phyloP scores from a whole-genome alignment of 768 basidiomycete species.

The Phaeotremella skinneri region DNA sequence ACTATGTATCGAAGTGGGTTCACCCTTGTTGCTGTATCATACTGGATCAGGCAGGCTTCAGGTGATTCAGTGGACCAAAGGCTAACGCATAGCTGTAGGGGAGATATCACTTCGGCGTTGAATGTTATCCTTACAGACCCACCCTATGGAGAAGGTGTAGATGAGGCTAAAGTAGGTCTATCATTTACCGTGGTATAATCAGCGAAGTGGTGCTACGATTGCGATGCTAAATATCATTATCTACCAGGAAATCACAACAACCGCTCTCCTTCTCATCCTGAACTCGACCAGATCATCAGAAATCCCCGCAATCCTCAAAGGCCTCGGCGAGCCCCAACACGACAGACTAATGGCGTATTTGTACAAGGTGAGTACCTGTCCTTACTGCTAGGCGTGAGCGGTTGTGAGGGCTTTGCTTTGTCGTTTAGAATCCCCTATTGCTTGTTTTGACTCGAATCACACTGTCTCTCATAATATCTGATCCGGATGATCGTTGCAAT shows the following conservation, averaged over 20 bases:
- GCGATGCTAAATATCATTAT: background rate
- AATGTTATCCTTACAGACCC: conserved; percentile 68
- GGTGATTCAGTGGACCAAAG: background rate
- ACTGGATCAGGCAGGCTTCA: too few species aligned
- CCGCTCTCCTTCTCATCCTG: conserved; percentile 78
- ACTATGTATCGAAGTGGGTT: conserved; percentile 69
- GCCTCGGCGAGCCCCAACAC: conserved; percentile 55
- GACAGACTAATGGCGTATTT: conserved; percentile 96
- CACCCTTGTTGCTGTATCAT: background rate
- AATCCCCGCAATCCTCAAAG: conserved; percentile 70
- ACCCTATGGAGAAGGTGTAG: conserved; percentile 83
- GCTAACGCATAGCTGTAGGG: conserved; percentile 55
- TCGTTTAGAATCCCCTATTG: too few species aligned
- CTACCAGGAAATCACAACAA: conserved; percentile 57
- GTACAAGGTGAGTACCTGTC: conserved; percentile 62
- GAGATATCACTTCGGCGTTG: conserved; percentile 73
- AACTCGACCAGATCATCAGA: conserved; percentile 92
- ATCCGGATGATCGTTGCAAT: too few species aligned
- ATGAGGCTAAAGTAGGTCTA: conserved; percentile 78
- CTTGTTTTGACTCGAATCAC: too few species aligned
- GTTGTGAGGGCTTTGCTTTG: too few species aligned
- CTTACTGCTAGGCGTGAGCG: too few species aligned
- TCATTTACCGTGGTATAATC: background rate
- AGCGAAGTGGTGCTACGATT: background rate
- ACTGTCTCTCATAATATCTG: too few species aligned